Evolutionary conservation across 1,284 basidiomycete species (phyloP).

Genomic region (Tilletia caries): DNA sequence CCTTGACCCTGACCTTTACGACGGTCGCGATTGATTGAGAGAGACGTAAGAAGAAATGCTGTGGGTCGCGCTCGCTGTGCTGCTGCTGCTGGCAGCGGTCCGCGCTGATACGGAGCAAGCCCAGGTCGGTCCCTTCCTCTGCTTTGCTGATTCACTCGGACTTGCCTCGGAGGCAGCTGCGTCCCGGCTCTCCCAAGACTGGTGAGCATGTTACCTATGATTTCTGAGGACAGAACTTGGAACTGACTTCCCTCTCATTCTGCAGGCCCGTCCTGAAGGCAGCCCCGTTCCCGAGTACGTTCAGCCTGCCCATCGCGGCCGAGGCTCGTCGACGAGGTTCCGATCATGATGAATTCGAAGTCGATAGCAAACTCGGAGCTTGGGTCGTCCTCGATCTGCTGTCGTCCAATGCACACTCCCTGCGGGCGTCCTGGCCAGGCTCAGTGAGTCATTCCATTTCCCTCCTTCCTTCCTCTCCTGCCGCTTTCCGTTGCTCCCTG

Average conservation of each 20-base stretch:
- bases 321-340: neutral
- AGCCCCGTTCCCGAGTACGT: neutral
- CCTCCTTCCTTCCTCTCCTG: neutral
- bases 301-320: constrained; percentile 1
- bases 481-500: neutral
- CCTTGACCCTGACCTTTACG: too few species aligned
- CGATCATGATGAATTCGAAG: neutral
- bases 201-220: neutral
- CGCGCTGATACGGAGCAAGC: constrained; percentile 2
- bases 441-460: constrained; percentile 2
- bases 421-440: constrained; percentile 9
- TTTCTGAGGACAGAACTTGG: neutral
- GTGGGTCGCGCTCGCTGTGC: too few species aligned
- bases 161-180: neutral
- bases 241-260: neutral
- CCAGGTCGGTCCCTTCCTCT: neutral
- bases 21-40: too few species aligned
- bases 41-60: too few species aligned
- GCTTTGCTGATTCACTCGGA: constrained; percentile 5
- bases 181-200: neutral
- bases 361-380: constrained; percentile 10
- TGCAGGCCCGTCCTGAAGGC: constrained; percentile 11
- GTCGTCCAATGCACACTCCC: constrained; percentile 3
- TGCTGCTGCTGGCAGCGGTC: neutral
- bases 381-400: constrained; percentile 9